Evolutionary conservation across 2,329 filamentous ascomycete species (phyloP), one percentile per base, ranked within the genome.

Genomic region (Metarhizium album): DNA sequence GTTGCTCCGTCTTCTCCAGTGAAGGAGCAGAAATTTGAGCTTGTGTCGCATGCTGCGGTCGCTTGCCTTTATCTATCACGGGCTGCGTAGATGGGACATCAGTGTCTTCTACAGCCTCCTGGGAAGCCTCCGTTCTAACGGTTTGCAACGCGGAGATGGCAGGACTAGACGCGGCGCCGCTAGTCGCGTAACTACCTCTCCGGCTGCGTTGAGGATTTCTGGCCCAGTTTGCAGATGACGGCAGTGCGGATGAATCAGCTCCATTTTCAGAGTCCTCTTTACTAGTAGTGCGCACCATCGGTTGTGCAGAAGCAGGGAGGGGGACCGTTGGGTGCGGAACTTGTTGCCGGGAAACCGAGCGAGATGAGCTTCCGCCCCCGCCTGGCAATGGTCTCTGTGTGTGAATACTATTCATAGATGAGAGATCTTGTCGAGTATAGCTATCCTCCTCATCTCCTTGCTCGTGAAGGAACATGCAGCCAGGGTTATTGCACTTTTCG

Each of bases 381-480:
- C 69, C 70, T 3, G 74, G 70, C 47, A 86, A 71, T 2, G 83
- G 82, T 35, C 85, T 80, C 60, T 89, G 89, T 2, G 86, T 90
- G 55, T 85, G 87, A 51, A 90, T 83, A 53, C 87, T 91, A 61
- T 96, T 97, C 75, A 96, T 87, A 18, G 90, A 94, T 1, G 91
- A 97, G 37, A 97, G 71, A 66, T 96, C 91, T 65, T 96, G 90
- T 46, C 93, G 81, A 8, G 89, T 95, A 65, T 95, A 97, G 69
- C 90, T 96, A 62, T 97, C 91, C 58, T 93, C 91, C 60, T 96
- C 93, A 63, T 98, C 93, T n/a, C 93, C 94, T 38, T 93, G 87
- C 68, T 98, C 94, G 63, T 98, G 93, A 47, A 98, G 71, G 67
- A 98, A 98, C 81, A 96, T 98, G 73, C 93, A 98, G 55, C 93